Evolutionary conservation across 1,284 basidiomycete species (phyloP).

Genomic region (Ganoderma lucidum): DNA sequence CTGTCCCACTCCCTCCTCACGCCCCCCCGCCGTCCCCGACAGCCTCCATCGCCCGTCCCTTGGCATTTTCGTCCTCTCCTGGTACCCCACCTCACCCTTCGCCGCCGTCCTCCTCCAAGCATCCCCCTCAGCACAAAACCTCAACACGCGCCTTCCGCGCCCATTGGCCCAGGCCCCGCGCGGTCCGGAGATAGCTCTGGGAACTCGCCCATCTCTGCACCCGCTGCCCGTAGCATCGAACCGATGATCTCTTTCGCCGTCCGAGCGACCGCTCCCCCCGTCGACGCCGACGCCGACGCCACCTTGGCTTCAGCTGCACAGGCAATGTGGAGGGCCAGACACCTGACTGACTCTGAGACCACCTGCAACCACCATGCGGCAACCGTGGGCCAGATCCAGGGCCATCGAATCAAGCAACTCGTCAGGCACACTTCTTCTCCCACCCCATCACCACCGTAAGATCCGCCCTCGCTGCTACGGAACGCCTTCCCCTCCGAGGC

Average conservation of each 20-base stretch:
- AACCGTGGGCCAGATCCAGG: slow-evolving; percentile 17
- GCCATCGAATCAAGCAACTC: slow-evolving; percentile 22
- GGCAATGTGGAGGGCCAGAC: not conserved
- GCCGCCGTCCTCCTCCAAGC: not conserved
- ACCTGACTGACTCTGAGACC: not conserved
- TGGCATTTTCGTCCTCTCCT: slow-evolving; percentile 9
- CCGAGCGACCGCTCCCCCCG: not conserved
- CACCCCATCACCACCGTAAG: slow-evolving; percentile 15
- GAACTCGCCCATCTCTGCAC: slow-evolving; percentile 8
- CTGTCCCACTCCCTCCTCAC: not conserved
- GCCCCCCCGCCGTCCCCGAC: slow-evolving; percentile 15
- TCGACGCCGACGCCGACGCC: not conserved
- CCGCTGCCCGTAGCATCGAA: not conserved
- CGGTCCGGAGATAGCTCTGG: slow-evolving; percentile 16
- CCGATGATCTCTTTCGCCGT: slow-evolving; percentile 23
- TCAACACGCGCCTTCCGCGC: slow-evolving; percentile 8
- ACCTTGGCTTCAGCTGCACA: not conserved
- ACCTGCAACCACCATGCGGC: not conserved
- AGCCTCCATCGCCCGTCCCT: slow-evolving; percentile 11
- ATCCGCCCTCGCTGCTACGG: slow-evolving; percentile 27
- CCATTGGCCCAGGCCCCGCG: slow-evolving; percentile 2
- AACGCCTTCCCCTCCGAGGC: slow-evolving; percentile 16
- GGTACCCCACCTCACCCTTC: not conserved
- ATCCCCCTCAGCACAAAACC: not conserved
- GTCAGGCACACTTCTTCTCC: slow-evolving; percentile 16